Evolutionary conservation across 164 flowering plant species (phyloP).

Genomic region (Umbilicus rupestris): DNA sequence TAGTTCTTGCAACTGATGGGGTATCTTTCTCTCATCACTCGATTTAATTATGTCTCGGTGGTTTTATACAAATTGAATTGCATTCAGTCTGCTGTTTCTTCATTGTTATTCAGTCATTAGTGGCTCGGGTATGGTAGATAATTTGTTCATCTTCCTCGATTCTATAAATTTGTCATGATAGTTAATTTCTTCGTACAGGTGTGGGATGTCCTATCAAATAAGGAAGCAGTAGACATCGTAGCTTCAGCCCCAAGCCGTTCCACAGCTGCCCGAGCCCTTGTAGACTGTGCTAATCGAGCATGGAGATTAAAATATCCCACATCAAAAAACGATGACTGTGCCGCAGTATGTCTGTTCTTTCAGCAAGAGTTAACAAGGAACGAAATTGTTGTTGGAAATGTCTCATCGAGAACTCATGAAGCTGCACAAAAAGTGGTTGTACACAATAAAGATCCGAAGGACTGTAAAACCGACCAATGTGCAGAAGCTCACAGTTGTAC

Average conservation of each 20-base stretch:
- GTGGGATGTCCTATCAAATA: conserved; percentile 79
- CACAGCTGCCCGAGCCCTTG: conserved; percentile 73
- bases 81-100: too few relatives aligned
- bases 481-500: conserved; percentile 3
- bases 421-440: too few relatives aligned
- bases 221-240: conserved; percentile 68
- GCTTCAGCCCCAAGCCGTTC: conserved; percentile 63
- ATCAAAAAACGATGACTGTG: conserved; percentile 22
- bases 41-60: not conserved
- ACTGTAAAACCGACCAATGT: conserved; percentile 11
- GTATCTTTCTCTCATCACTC: conserved; percentile 22
- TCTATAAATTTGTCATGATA: not conserved
- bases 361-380: conserved; percentile 15
- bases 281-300: conserved; percentile 66
- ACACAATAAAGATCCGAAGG: not conserved
- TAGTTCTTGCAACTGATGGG: conserved; percentile 68
- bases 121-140: too few relatives aligned
- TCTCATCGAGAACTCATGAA: too few relatives aligned
- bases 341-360: conserved; percentile 62
- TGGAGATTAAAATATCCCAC: conserved; percentile 57
- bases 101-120: too few relatives aligned
- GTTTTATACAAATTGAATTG: not conserved
- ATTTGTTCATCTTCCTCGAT: too few relatives aligned
- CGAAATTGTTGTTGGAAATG: too few relatives aligned
- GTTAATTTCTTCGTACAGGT: conserved; percentile 27